Evolutionary conservation across 2,329 filamentous ascomycete species (phyloP).

Genomic region (Trichoderma oligosporum): DNA sequence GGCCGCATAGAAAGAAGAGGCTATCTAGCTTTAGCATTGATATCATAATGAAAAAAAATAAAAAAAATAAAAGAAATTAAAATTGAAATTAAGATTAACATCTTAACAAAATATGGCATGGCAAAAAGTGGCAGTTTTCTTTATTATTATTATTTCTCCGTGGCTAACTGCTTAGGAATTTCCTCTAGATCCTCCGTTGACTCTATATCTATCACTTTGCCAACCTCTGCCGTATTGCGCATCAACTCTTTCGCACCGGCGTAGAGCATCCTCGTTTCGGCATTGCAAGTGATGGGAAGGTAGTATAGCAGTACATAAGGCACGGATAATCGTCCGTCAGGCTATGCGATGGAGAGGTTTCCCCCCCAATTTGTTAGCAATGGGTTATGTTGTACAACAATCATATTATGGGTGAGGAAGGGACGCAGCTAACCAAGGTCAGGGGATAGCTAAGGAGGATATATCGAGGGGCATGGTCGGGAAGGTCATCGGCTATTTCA

Average conservation of each 20-base stretch:
- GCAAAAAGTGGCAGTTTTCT: neutral
- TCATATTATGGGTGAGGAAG: neutral
- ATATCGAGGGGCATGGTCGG: constrained; percentile 86
- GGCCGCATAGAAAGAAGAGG: neutral
- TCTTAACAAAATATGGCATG: constrained; percentile 6
- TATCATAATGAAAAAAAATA: neutral
- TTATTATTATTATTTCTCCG: constrained; percentile 26
- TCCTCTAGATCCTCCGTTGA: constrained; percentile 75
- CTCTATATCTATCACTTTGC: constrained; percentile 79
- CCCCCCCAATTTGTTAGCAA: neutral
- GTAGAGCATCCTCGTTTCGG: constrained; percentile 85
- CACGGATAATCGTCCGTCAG: constrained; percentile 77
- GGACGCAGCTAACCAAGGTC: constrained; percentile 62
- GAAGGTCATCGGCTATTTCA: constrained; percentile 81
- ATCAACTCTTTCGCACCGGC: constrained; percentile 94
- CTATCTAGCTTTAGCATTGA: no score
- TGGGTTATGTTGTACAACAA: neutral
- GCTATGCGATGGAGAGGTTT: constrained; percentile 50
- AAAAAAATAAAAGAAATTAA: neutral
- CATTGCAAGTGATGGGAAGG: constrained; percentile 86
- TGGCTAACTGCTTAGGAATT: constrained; percentile 63
- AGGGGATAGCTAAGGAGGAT: constrained; percentile 87
- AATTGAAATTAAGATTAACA: no score
- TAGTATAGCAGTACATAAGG: constrained; percentile 96
- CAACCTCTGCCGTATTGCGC: constrained; percentile 88